Base-by-base conservation (phyloP, 257 asterid species). In the Penstemon davidsonii region DNA sequence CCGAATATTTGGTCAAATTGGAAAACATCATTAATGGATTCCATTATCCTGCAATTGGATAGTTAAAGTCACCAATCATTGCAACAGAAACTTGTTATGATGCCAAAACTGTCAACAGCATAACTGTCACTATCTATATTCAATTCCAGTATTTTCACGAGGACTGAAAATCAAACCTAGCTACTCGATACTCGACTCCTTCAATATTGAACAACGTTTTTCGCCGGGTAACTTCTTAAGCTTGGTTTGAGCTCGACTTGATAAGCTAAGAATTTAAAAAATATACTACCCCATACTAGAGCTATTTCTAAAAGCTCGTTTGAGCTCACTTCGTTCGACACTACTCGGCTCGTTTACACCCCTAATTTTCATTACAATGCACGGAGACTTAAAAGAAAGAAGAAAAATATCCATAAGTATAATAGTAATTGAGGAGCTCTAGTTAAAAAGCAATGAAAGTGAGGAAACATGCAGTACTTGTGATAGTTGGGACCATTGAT, bases 1-100 rank as follows among this genome's bases (percentile, higher is more conserved):
- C 87, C 95, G 73, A 80, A 88, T 51, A 85, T 76, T 70, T 86
- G 82, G 52, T 80, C 65, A 82, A 87, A 84, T 15, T 86, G 86
- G 73, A 88, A 95, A 15, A 77, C 76, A 18, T 84, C 84, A 41
- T 81, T 76, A 70, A 94, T 78, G 47, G 97, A 86, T 78, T 77
- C 95, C 99, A 94, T 94, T 72, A 80, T 86, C 95, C 99, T 94
- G 97, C 86, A 88, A 73, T 68, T 74, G 56, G 62, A 75, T 71
- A 12, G 55, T 43, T 64, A 55, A 57, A 36, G 58, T 64, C 52
- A 73, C 76, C 68, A 76, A 61, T 36, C 60, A 65, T 4, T 38
- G 52, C 52, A 73, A 49, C 37, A 63, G 4, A 56, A 62, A 59
- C 57, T 66, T 39, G 43, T 42, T 51, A 13, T 64, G 60, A 41